Evolutionary conservation across 768 basidiomycete species (phyloP), one percentile per base, ranked within the genome.

Genomic region (Amanita muscaria): DNA sequence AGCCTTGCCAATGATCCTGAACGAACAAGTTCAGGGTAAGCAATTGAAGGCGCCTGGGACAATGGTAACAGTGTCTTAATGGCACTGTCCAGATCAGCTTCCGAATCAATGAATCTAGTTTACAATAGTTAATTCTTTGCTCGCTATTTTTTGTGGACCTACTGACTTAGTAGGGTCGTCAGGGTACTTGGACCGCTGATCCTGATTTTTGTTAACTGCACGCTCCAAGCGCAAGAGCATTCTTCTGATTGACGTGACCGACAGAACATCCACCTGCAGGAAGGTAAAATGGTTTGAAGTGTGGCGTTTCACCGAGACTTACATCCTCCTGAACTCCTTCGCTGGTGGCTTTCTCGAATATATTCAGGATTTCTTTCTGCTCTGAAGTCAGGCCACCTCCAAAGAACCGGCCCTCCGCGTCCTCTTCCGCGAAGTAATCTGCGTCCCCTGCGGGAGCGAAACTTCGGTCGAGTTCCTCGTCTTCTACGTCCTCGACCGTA

Each of bases 51-150:
- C 3, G 75, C 76, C 58, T 96, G 91, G 1, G 94, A 85, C 16
- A 99, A 70, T 4, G 92, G 84, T n/a, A 96, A 70, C 36, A 99
- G 64, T 1, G 79, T 74, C 61, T 94, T 93, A 44, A 98, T 77
- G 6, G 91, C 79, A 44, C 71, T 68, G 58, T 98, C 92, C 5
- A 99, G 77, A 57, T 96, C 91, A 19, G 90, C 88, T 69, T 99
- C 96, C 1, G 96, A 98, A 60, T 98, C 96, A 54, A 99, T 97
- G 72, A 98, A 99, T 63, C 94, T 98, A 39, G 16, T 27, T 21
- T n/a, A 19, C 42, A 37, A 33, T 43, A 11, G 37, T 31, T 22
- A 19, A 19, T 37, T 11, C 19, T 36, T 22, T 25, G 14, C 23
- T 27, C 34, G 25, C 5, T 29, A 46, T 14, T 19, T 19, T 46